Base-by-base conservation (phyloP, 1,284 basidiomycete genomes). In the Chiua sp. region DNA sequence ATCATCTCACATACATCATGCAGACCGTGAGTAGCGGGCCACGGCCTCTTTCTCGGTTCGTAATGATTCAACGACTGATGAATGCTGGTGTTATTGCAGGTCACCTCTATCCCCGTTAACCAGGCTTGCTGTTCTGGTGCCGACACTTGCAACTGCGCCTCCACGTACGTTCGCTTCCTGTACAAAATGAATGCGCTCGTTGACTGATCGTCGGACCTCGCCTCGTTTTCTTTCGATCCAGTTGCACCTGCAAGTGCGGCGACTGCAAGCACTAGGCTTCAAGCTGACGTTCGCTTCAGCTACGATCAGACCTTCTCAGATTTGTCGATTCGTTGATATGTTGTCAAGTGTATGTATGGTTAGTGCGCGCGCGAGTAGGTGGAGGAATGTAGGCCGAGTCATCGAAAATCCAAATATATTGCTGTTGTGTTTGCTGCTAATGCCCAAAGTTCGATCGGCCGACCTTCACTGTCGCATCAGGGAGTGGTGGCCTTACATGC, bases 211-310 rank as follows among this genome's bases (percentile, higher is more conserved):
- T 7, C 3, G 13, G 13, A 4, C 35, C 15, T 13, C 15, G 10
- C 15, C 10, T 11, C 10, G 35, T 37, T 37, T 11, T 37, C 15
- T 37, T 13, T 18, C 37, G 3, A 23, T 52, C 20, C 32, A 68
- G 69, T 12, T 68, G 67, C 56, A 56, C 47, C 28, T 67, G 66
- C 66, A 59, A 51, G 28, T 68, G 66, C 49, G 11, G 53, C 26
- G 66, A 62, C 47, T 68, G 66, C 68, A 67, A 65, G 57, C 64
- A 69, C 55, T 68, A 56, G 51, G 28, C 3, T 16, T 18, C 18
- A 20, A 39, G 37, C 37, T 39, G 37, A 18, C 6, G 8, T 16
- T 39, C 8, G 20, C 37, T 39, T 18, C 8, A 39, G 18, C 37
- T 18, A 39, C 37, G 13, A 39, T 39, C 37, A 39, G 2, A 20